Percentiles rank a stretch among this genome's conserved stretches.
Conservation (phyloP, 179 eudicot species). For the Gypsophila paniculata region DNA sequence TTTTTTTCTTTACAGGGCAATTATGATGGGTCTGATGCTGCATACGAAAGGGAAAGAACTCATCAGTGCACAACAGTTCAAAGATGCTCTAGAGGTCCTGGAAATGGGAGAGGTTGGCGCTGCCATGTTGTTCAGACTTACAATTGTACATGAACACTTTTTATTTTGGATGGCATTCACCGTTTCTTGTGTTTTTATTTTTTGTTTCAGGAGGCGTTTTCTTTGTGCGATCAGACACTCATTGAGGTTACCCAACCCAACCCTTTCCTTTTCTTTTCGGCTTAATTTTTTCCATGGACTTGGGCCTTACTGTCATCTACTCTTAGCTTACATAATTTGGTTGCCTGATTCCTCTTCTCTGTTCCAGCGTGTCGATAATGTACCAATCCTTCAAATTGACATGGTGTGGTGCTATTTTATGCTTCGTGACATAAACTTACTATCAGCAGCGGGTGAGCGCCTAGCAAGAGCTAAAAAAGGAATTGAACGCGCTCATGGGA, state of each 20-base stretch:
- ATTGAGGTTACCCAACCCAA: too few species aligned
- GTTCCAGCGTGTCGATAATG: slow-evolving; percentile 69
- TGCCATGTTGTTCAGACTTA: too few species aligned
- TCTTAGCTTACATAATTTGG: too few species aligned
- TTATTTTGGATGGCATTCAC: too few species aligned
- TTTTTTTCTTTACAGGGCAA: too few species aligned
- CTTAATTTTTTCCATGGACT: too few species aligned
- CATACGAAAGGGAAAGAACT: slow-evolving; percentile 74
- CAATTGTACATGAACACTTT: too few species aligned
- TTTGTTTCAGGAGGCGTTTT: slow-evolving; percentile 52
- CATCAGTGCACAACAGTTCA: slow-evolving; percentile 42
- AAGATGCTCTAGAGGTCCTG: slow-evolving; percentile 86
- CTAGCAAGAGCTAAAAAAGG: slow-evolving; percentile 80
- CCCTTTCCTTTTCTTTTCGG: too few species aligned
- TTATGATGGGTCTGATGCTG: slow-evolving; percentile 97
- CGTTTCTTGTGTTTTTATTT: too few species aligned
- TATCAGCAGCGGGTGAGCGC: slow-evolving; percentile 79
- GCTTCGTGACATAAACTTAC: slow-evolving; percentile 81
- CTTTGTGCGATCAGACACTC: slow-evolving; percentile 60
- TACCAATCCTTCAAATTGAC: slow-evolving; percentile 82
- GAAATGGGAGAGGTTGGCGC: slow-evolving; percentile 64
- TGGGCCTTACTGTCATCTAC: too few species aligned
- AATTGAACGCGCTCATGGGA: slow-evolving; percentile 79
- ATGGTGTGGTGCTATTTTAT: slow-evolving; percentile 97
- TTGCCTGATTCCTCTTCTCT: slow-evolving; percentile 21